A percentile compares a stretch with the other conserved stretches of the same genome.
These are phyloP conservation scores for Mesembryanthemum crystallinum DNA, from an alignment of 148 eudicot species.

Conservation along the genomic window DNA sequence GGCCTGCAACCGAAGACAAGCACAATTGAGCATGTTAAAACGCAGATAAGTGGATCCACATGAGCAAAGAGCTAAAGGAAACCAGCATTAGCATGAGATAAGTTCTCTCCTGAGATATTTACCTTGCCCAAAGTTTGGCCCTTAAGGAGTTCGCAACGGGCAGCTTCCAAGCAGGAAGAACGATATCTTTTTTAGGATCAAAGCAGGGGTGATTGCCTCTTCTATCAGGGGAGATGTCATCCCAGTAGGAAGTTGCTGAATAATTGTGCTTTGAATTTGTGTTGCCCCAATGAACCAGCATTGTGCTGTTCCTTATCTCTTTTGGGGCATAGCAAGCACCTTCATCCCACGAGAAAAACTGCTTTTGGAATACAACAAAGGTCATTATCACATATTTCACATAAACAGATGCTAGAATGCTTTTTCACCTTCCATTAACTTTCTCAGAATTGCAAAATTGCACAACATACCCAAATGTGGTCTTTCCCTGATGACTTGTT, in stretches of 20 bases:
- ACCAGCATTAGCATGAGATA: constrained; percentile 1
- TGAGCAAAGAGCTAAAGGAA: neutral
- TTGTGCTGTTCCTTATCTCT: constrained; percentile 98
- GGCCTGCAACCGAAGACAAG: constrained; percentile 52
- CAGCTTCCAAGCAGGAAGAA: constrained; percentile 92
- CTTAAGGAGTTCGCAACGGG: constrained; percentile 62
- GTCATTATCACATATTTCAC: constrained; percentile 22
- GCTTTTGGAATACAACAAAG: constrained; percentile 38
- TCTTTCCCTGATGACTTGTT: constrained; percentile 85
- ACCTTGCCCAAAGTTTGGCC: constrained; percentile 82
- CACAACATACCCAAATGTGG: constrained; percentile 69
- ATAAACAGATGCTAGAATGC: neutral
- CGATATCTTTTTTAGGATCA: constrained; percentile 90
- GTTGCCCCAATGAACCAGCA: constrained; percentile 99
- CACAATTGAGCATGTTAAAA: neutral
- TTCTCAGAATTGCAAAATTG: neutral
- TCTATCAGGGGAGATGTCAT: constrained; percentile 55
- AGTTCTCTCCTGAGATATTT: no score
- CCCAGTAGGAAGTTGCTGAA: constrained; percentile 95
- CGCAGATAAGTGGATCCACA: neutral
- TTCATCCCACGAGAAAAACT: constrained; percentile 99
- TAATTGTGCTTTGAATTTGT: constrained; percentile 81
- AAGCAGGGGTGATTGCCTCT: constrained; percentile 92
- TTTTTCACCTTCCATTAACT: neutral
- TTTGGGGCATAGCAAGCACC: constrained; percentile 99